Evolutionary conservation across 805 yeast genomes (phyloP).

Genomic region (Candida cerambycidarum): DNA sequence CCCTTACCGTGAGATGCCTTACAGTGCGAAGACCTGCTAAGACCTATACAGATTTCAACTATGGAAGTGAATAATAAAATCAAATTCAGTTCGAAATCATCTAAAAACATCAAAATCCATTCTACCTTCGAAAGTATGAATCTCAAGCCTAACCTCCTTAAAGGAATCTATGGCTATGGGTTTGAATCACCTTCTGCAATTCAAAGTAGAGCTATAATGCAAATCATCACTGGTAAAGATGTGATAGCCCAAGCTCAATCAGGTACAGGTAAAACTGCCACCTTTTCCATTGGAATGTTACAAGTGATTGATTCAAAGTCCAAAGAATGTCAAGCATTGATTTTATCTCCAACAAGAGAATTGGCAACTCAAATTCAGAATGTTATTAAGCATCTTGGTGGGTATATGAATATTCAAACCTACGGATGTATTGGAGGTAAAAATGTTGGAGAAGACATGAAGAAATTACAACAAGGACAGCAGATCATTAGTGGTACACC

Average conservation of each 20-base stretch:
- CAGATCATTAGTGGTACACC: conserved; percentile 97
- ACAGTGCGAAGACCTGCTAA: no score
- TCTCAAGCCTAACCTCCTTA: conserved; percentile 37
- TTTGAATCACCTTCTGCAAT: conserved; percentile 96
- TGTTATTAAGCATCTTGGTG: conserved; percentile 84
- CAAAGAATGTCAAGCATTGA: conserved; percentile 82
- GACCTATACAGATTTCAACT: no score
- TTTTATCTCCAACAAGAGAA: conserved; percentile 95
- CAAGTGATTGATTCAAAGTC: conserved; percentile 76
- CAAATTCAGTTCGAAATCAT: conserved; percentile 26
- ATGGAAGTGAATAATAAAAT: conserved; percentile 15
- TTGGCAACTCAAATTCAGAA: conserved; percentile 89
- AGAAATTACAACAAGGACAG: conserved; percentile 72
- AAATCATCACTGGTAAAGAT: conserved; percentile 91
- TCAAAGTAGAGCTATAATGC: conserved; percentile 95
- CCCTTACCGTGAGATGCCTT: no score
- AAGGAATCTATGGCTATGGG: conserved; percentile 81
- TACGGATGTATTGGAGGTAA: conserved; percentile 97
- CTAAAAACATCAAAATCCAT: conserved; percentile 58
- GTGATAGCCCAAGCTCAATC: conserved; percentile 98
- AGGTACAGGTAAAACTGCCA: conserved; percentile 99
- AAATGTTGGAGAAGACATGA: conserved; percentile 75
- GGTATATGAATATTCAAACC: conserved; percentile 79
- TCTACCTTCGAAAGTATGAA: conserved; percentile 45
- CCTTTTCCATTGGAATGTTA: conserved; percentile 91